Evolutionary conservation across 148 eudicot species (phyloP).

Genomic region (Agrostemma githago): DNA sequence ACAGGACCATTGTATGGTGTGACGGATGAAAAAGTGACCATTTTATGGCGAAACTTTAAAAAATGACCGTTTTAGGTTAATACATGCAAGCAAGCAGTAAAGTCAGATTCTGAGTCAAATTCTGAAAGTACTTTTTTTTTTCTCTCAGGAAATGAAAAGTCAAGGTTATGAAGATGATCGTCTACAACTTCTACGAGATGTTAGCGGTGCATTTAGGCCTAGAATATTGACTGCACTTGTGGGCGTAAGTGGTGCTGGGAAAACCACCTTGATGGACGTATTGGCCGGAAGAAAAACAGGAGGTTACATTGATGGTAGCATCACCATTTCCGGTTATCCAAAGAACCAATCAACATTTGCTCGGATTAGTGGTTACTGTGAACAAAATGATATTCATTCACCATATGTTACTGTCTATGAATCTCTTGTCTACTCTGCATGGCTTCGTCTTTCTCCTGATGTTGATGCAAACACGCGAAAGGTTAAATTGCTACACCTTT

Average conservation of each 20-base stretch:
- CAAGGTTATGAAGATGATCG: slow-evolving; percentile 48
- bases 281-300: slow-evolving; percentile 69
- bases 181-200: slow-evolving; percentile 53
- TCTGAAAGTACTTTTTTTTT: too few relatives aligned
- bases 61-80: too few relatives aligned
- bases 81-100: too few relatives aligned
- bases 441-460: slow-evolving; percentile 63
- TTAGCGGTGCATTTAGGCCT: slow-evolving; percentile 70
- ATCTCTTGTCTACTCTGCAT: slow-evolving; percentile 64
- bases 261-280: slow-evolving; percentile 72
- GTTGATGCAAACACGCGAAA: slow-evolving; percentile 37
- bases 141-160: slow-evolving; percentile 51
- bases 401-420: slow-evolving; percentile 68
- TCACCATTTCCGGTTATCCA: slow-evolving; percentile 53
- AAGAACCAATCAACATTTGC: slow-evolving; percentile 72
- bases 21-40: too few relatives aligned
- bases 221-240: slow-evolving; percentile 75
- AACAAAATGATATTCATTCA: slow-evolving; percentile 69
- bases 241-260: slow-evolving; percentile 81
- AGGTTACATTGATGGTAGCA: slow-evolving; percentile 56
- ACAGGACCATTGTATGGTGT: neutral
- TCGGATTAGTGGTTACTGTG: slow-evolving; percentile 69
- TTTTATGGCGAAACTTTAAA: too few relatives aligned
- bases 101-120: too few relatives aligned
- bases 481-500: slow-evolving; percentile 24